phyloP scores from a whole-genome alignment of 164 flowering plant species.

The Liriodendron chinense region DNA sequence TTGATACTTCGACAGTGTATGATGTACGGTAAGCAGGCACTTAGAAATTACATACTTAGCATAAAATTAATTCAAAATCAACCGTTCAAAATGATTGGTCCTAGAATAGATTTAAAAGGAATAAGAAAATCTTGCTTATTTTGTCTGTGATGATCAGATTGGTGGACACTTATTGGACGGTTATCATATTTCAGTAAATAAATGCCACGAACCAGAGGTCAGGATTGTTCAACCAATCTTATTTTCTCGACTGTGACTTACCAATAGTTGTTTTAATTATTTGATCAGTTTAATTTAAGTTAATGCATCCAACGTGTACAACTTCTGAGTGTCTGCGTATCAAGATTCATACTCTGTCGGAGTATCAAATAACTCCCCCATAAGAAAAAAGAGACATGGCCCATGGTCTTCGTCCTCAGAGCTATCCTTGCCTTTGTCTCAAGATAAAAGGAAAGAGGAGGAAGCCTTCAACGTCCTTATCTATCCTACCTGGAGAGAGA shows the following conservation, averaged over 20 bases:
- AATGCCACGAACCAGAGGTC: no score
- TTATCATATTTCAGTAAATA: no score
- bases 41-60: no score
- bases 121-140: no score
- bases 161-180: neutral
- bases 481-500: conserved; percentile 9
- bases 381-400: neutral
- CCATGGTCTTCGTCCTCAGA: neutral
- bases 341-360: neutral
- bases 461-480: conserved; percentile 18
- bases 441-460: conserved; percentile 5
- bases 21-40: no score
- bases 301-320: neutral
- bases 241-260: no score
- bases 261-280: no score
- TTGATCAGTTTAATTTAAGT: neutral
- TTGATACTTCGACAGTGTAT: no score
- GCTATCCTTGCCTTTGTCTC: conserved; percentile 5
- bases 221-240: no score
- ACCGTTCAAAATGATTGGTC: no score
- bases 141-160: neutral
- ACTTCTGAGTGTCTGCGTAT: neutral
- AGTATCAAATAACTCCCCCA: neutral
- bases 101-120: no score
- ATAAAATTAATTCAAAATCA: no score